These are phyloP conservation scores for Vitis rotundifolia DNA, from an alignment of 164 flowering plant species.

Conservation along the genomic window DNA sequence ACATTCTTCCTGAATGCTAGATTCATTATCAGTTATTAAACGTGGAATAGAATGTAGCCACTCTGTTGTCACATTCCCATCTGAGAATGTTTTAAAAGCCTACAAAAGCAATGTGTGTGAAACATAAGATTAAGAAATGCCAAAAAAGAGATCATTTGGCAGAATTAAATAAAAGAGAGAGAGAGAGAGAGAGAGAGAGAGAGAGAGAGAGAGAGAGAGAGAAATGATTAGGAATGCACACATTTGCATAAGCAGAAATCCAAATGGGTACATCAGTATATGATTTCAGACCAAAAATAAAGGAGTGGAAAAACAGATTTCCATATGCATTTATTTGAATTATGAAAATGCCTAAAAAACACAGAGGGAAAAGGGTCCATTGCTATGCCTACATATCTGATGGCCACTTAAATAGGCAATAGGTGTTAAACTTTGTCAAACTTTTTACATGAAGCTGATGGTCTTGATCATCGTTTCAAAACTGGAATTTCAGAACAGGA, in stretches of 20 bases:
- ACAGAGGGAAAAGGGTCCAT: no score
- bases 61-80: conserved; percentile 59
- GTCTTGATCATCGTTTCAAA: neutral
- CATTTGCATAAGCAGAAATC: neutral
- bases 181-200: no score
- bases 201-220: no score
- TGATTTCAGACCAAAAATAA: neutral
- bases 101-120: conserved; percentile 24
- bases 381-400: no score
- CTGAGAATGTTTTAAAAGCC: conserved; percentile 72
- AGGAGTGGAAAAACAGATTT: neutral
- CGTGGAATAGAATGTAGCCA: conserved; percentile 94
- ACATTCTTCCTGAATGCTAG: conserved; percentile 93
- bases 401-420: no score
- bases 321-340: no score
- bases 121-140: conserved; percentile 9
- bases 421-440: no score
- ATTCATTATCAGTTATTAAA: conserved; percentile 79
- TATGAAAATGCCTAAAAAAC: no score
- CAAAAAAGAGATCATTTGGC: neutral
- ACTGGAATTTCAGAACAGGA: neutral
- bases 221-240: no score
- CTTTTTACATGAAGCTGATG: neutral
- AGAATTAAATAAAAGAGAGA: neutral
- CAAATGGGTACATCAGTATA: neutral